Conservation (phyloP, 192 early-diverging fungal species). For the Diversispora epigaea region DNA sequence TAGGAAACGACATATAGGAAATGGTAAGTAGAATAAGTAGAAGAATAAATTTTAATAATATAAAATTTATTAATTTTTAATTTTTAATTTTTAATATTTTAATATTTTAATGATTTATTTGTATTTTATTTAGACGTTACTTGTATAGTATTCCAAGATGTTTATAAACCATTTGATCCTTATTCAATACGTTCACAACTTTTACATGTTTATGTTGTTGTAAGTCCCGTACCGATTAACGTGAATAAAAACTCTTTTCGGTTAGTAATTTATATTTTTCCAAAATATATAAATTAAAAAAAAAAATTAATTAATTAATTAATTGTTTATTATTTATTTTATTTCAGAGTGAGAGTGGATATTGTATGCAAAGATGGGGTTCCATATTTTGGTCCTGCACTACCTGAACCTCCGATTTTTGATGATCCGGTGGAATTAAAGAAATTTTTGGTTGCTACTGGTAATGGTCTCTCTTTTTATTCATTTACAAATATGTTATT, state of each 20-base stretch:
- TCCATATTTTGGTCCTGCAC: constrained; percentile 50
- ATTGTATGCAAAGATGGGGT: constrained; percentile 50
- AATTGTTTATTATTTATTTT: not conserved
- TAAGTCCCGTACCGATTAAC: constrained; percentile 28
- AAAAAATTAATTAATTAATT: no score
- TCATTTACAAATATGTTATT: constrained; percentile 11
- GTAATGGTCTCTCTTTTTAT: not conserved
- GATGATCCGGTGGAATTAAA: constrained; percentile 38
- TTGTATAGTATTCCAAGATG: constrained; percentile 59
- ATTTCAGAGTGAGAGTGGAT: constrained; percentile 15
- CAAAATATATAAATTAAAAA: no score
- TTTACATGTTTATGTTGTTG: constrained; percentile 57
- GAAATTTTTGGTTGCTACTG: constrained; percentile 36
- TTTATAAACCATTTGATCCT: constrained; percentile 51
- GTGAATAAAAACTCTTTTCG: no score
- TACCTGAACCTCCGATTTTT: constrained; percentile 50
- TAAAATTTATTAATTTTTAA: no score
- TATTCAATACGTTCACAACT: constrained; percentile 59
- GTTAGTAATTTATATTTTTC: no score
- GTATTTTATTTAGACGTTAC: constrained; percentile 44
- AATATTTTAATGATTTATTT: not conserved
- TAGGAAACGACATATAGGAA: constrained; percentile 63
- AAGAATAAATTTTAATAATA: no score
- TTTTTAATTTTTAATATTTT: no score
- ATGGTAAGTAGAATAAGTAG: constrained; percentile 30